Conservation (phyloP, 1,284 basidiomycete species). For the Microbotryum scabiosae region DNA sequence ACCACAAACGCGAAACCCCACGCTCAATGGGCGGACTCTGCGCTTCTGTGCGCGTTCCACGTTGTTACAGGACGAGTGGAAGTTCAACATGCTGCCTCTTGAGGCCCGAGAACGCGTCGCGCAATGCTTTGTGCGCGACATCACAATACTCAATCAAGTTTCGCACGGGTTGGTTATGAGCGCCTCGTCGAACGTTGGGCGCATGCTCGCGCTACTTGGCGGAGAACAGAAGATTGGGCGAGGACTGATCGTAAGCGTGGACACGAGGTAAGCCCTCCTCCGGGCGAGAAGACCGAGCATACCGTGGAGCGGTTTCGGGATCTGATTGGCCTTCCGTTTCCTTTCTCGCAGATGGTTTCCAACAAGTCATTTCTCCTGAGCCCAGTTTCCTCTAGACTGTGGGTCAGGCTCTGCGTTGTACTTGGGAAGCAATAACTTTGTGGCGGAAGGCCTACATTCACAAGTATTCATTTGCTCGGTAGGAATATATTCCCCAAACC, state of each 20-base stretch:
- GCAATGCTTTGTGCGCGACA: constrained; percentile 30
- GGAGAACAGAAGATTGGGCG: neutral
- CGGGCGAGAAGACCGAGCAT: too few relatives aligned
- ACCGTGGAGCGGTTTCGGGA: neutral
- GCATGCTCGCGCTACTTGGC: constrained; percentile 28
- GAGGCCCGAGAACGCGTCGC: constrained; percentile 12
- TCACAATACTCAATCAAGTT: constrained; percentile 21
- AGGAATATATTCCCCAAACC: too few relatives aligned
- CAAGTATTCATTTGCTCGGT: too few relatives aligned
- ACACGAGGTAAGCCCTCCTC: constrained; percentile 22
- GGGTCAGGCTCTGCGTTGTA: too few relatives aligned
- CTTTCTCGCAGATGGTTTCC: constrained; percentile 26
- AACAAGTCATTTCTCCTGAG: constrained; percentile 16
- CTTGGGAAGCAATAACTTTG: too few relatives aligned
- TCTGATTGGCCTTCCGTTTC: neutral
- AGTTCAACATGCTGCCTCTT: constrained; percentile 30
- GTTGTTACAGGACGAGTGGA: constrained; percentile 20
- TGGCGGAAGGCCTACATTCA: too few relatives aligned
- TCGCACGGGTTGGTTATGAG: constrained; percentile 32
- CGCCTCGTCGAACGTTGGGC: constrained; percentile 32
- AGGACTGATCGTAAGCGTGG: constrained; percentile 24
- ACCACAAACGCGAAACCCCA: neutral
- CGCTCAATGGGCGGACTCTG: too few relatives aligned
- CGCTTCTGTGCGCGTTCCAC: too few relatives aligned
- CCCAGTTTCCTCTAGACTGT: neutral